Evolutionary conservation across 768 basidiomycete genomes (phyloP).

Genomic region (Tylopilus cervinicoccineus): DNA sequence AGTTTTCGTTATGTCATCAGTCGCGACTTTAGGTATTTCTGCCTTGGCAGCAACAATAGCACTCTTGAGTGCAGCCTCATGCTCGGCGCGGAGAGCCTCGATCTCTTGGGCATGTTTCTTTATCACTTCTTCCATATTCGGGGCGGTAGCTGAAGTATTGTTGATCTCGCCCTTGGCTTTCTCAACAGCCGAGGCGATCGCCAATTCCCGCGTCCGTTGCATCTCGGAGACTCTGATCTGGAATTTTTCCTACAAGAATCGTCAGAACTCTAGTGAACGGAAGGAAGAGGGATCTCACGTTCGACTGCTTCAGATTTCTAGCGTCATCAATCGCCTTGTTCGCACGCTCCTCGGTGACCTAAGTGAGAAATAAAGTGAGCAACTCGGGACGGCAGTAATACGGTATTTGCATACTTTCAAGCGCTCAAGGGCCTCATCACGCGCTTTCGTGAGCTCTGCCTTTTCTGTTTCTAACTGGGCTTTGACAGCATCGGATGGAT

Average conservation of each 20-base stretch:
- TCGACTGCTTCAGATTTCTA: slow-evolving; percentile 36
- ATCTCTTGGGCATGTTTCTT: slow-evolving; percentile 62
- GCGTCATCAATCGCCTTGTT: slow-evolving; percentile 43
- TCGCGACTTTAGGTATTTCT: slow-evolving; percentile 23
- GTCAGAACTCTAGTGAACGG: slow-evolving; percentile 1
- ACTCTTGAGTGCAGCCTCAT: slow-evolving; percentile 49
- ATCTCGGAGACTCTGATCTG: slow-evolving; percentile 49
- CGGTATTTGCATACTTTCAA: slow-evolving; percentile 43
- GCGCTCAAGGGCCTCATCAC: slow-evolving; percentile 56
- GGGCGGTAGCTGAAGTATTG: slow-evolving; percentile 15
- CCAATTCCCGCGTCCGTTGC: slow-evolving; percentile 47
- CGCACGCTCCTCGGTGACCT: slow-evolving; percentile 41
- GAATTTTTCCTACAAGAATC: slow-evolving; percentile 53
- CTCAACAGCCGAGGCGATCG: slow-evolving; percentile 55
- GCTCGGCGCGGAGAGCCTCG: slow-evolving; percentile 48
- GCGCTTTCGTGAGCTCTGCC: slow-evolving; percentile 49
- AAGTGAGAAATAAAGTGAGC: slow-evolving; percentile 3
- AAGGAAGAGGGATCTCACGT: slow-evolving; percentile 14
- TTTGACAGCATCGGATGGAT: slow-evolving; percentile 32
- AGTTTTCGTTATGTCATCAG: slow-evolving; percentile 38
- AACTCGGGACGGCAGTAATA: not conserved
- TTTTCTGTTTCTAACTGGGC: slow-evolving; percentile 58
- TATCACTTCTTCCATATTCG: slow-evolving; percentile 35
- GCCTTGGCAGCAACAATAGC: slow-evolving; percentile 46
- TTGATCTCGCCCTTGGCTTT: slow-evolving; percentile 48